Evolutionary conservation across 73 alveolate genomes (phyloP).

Genomic region (Stentor coeruleus): DNA sequence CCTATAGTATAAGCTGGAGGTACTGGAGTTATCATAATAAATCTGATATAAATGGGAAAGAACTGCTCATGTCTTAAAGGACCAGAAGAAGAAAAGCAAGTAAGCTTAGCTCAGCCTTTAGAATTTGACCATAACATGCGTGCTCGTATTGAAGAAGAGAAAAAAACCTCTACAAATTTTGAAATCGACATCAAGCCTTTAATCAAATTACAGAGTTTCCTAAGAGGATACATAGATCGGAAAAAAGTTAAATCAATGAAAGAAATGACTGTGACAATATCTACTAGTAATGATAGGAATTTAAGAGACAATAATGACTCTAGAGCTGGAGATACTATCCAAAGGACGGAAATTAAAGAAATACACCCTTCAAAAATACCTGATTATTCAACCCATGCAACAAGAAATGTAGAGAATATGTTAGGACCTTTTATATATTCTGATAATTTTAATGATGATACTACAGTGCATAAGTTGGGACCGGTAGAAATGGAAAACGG

Average conservation of each 20-base stretch:
- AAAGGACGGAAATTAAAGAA: not conserved
- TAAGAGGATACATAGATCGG: slow-evolving; percentile 23
- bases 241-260: not conserved
- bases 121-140: not conserved
- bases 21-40: not conserved
- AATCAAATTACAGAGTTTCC: not conserved
- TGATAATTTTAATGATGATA: not conserved
- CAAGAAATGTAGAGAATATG: not conserved
- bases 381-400: slow-evolving; percentile 8
- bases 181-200: not conserved
- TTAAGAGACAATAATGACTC: not conserved
- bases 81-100: slow-evolving; percentile 8
- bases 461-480: not conserved
- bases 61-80: slow-evolving; percentile 16
- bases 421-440: slow-evolving; percentile 1
- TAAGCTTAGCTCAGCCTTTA: not conserved
- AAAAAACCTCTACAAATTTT: not conserved
- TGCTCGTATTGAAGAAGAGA: not conserved
- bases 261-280: not conserved
- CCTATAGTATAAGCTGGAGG: not conserved
- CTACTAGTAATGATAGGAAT: not conserved
- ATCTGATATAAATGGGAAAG: no score
- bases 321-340: not conserved
- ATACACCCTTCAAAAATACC: not conserved
- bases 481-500: slow-evolving; percentile 27